phyloP scores from a whole-genome alignment of 1,284 basidiomycete species.

The Cryptococcus wingfieldii region DNA sequence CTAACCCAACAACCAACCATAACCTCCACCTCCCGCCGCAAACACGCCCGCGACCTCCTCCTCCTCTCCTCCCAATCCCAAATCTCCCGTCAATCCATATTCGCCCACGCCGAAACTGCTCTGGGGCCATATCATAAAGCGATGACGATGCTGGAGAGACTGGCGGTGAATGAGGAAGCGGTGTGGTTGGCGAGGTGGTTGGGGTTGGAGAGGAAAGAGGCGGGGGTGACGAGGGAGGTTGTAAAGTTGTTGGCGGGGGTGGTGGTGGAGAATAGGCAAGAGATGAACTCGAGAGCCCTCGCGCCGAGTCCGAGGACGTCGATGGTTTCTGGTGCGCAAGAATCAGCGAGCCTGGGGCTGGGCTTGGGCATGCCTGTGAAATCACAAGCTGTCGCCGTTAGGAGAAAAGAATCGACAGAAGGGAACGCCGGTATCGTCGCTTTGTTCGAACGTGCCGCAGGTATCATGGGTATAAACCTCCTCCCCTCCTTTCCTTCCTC shows the following conservation, averaged over 20 bases:
- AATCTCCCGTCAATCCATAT: constrained; percentile 64
- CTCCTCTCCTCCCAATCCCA: constrained; percentile 63
- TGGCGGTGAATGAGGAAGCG: constrained; percentile 63
- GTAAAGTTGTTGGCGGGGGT: constrained; percentile 73
- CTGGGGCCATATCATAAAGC: constrained; percentile 83
- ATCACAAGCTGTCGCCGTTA: constrained; percentile 57
- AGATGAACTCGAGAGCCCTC: constrained; percentile 6
- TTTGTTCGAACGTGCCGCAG: constrained; percentile 68
- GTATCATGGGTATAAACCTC: constrained; percentile 71
- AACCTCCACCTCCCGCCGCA: constrained; percentile 48
- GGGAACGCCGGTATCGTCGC: constrained; percentile 74
- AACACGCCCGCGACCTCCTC: constrained; percentile 53
- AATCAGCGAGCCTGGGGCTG: constrained; percentile 42
- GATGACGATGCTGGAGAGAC: constrained; percentile 67
- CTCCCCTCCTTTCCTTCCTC: constrained; percentile 3
- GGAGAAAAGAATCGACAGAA: constrained; percentile 64
- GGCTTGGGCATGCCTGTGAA: constrained; percentile 54
- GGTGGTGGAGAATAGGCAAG: constrained; percentile 54
- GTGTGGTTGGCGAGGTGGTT: constrained; percentile 71
- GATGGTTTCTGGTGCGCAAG: neutral
- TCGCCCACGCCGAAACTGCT: constrained; percentile 60
- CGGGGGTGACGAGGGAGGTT: constrained; percentile 75
- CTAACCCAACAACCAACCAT: constrained; percentile 52
- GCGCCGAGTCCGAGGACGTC: neutral
- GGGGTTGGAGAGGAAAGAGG: constrained; percentile 78